phyloP scores from a whole-genome alignment of 129 eudicot species.

The Centrapalus pauciflorus region DNA sequence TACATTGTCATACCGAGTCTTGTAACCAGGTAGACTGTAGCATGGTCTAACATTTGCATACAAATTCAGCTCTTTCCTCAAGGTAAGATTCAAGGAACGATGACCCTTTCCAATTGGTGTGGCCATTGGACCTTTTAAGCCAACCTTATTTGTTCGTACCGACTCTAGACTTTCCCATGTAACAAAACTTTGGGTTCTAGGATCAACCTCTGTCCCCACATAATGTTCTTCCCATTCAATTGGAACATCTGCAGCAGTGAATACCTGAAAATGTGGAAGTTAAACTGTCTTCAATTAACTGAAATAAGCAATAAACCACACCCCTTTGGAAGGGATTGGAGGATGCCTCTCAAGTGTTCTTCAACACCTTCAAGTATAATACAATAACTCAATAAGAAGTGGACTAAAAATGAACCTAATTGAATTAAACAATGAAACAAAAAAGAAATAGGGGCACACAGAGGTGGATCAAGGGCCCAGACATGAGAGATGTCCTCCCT shows the following conservation, averaged over 20 bases:
- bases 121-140: constrained; percentile 98
- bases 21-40: constrained; percentile 95
- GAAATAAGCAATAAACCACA: background rate
- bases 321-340: background rate
- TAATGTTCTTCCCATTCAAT: constrained; percentile 91
- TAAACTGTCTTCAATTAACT: background rate
- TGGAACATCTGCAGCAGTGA: constrained; percentile 64
- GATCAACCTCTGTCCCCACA: constrained; percentile 80
- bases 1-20: constrained; percentile 92
- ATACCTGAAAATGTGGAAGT: constrained; percentile 34
- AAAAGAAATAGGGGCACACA: background rate
- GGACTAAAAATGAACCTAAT: no score
- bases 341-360: background rate
- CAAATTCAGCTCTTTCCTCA: constrained; percentile 87
- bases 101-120: constrained; percentile 98
- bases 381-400: background rate
- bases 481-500: no score
- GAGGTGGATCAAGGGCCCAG: background rate
- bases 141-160: constrained; percentile 74
- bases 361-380: background rate
- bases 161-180: constrained; percentile 99
- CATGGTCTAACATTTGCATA: constrained; percentile 99
- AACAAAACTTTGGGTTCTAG: constrained; percentile 90
- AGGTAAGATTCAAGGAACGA: constrained; percentile 92
- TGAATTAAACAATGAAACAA: no score